phyloP scores from a whole-genome alignment of 1,139 yeast genomes.

The Lodderomyces beijingensis region DNA sequence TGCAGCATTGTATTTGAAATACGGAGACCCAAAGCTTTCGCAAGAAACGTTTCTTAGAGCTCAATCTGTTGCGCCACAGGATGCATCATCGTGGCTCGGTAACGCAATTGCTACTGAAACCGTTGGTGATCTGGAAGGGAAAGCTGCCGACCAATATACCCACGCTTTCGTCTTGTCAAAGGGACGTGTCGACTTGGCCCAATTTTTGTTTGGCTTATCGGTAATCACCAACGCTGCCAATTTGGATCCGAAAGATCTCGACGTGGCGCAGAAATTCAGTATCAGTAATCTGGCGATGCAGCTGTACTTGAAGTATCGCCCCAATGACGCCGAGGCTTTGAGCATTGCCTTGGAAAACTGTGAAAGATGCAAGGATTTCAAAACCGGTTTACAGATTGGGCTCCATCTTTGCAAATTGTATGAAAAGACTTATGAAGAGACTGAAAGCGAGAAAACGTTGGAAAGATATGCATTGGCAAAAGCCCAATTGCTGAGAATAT shows the following conservation, averaged over 20 bases:
- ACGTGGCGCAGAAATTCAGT: slow-evolving; percentile 59
- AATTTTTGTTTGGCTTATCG: slow-evolving; percentile 64
- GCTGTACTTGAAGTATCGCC: slow-evolving; percentile 64
- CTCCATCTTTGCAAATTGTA: slow-evolving; percentile 42
- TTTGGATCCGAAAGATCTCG: slow-evolving; percentile 49
- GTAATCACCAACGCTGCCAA: slow-evolving; percentile 44
- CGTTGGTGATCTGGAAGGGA: slow-evolving; percentile 48
- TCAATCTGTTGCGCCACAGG: slow-evolving; percentile 78
- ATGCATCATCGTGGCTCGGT: slow-evolving; percentile 81
- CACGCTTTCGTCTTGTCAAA: slow-evolving; percentile 77
- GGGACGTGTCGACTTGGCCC: slow-evolving; percentile 69
- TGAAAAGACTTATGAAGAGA: slow-evolving; percentile 56
- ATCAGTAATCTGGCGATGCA: slow-evolving; percentile 70
- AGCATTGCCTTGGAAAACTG: slow-evolving; percentile 54
- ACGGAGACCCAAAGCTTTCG: slow-evolving; percentile 70
- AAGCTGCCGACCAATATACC: slow-evolving; percentile 57
- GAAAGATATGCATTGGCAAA: slow-evolving; percentile 55
- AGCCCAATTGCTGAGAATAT: slow-evolving; percentile 66
- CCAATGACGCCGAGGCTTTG: slow-evolving; percentile 61
- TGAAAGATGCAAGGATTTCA: slow-evolving; percentile 68
- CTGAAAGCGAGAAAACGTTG: slow-evolving; percentile 47
- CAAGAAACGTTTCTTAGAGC: slow-evolving; percentile 69
- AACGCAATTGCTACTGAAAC: slow-evolving; percentile 67
- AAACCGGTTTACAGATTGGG: slow-evolving; percentile 48
- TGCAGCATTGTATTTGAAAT: slow-evolving; percentile 69